Evolutionary conservation across 1,284 basidiomycete species (phyloP).

Genomic region (Naganishia liquefaciens): DNA sequence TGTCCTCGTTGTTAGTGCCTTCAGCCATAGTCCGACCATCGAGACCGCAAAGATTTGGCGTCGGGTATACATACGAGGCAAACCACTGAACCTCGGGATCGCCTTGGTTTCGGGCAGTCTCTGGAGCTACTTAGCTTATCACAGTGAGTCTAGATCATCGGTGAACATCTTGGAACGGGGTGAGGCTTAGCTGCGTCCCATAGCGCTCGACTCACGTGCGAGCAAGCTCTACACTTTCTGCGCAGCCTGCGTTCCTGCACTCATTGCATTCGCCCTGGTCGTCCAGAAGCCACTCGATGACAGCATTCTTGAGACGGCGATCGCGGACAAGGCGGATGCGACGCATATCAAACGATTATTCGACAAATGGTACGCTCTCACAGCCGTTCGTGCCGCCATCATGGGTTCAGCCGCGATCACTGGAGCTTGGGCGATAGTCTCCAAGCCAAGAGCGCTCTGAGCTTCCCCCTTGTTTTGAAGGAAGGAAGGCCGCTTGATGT

Average conservation of each 20-base stretch:
- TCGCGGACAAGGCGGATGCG: conserved; percentile 4
- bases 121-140: conserved; percentile 9
- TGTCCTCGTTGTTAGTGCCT: conserved; percentile 2
- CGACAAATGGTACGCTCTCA: conserved; percentile 5
- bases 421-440: conserved; percentile 5
- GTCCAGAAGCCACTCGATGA: conserved; percentile 6
- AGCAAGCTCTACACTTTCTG: neutral
- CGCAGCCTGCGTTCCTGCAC: conserved; percentile 3
- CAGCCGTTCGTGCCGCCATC: conserved; percentile 3
- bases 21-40: neutral
- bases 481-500: too few species aligned
- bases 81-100: neutral
- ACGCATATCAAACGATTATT: neutral
- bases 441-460: conserved; percentile 1
- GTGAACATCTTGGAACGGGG: too few species aligned
- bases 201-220: neutral
- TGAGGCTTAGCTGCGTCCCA: neutral
- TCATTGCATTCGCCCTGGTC: conserved; percentile 6
- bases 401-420: conserved; percentile 6
- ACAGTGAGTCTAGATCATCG: neutral
- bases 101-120: neutral
- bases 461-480: too few species aligned
- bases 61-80: conserved; percentile 5
- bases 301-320: neutral
- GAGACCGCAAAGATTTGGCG: conserved; percentile 9